Conservation (phyloP, 352 stramenopile species). For the Phytophthora capsici region DNA sequence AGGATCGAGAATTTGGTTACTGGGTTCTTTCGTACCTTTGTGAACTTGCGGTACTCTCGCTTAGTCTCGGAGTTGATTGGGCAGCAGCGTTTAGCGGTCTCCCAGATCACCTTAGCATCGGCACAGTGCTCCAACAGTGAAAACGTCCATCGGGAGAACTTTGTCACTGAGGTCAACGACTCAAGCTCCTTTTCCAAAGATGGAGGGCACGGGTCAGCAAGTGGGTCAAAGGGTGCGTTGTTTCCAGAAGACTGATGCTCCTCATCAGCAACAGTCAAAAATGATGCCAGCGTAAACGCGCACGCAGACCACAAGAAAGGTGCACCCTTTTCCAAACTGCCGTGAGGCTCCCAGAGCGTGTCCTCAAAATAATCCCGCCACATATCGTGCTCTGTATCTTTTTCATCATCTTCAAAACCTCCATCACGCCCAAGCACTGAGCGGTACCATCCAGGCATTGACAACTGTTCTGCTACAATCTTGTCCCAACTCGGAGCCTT, state of each 20-base stretch:
- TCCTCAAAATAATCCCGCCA: constrained; percentile 91
- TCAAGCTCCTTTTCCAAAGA: constrained; percentile 85
- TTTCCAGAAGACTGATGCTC: constrained; percentile 39
- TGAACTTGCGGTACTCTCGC: constrained; percentile 89
- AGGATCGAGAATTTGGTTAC: neutral
- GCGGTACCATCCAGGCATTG: constrained; percentile 72
- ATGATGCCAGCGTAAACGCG: constrained; percentile 81
- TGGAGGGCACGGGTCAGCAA: constrained; percentile 62
- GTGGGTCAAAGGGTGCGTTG: constrained; percentile 51
- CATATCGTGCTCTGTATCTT: constrained; percentile 69
- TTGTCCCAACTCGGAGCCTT: constrained; percentile 47
- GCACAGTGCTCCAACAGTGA: constrained; percentile 83
- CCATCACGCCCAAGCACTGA: constrained; percentile 75
- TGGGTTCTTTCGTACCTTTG: constrained; percentile 56
- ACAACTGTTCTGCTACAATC: constrained; percentile 70
- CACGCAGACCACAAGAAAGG: constrained; percentile 88
- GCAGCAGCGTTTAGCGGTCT: constrained; percentile 86
- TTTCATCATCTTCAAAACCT: constrained; percentile 51
- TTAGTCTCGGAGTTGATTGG: constrained; percentile 88
- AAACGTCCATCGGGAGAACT: constrained; percentile 90
- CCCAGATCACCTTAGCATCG: constrained; percentile 89
- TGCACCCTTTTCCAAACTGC: constrained; percentile 85
- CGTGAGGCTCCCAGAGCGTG: constrained; percentile 86
- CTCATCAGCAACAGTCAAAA: constrained; percentile 72
- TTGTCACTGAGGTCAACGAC: constrained; percentile 77